phyloP scores from a whole-genome alignment of 2,329 filamentous ascomycete genomes.

The Xenosphaeropsis pyriputrescens region DNA sequence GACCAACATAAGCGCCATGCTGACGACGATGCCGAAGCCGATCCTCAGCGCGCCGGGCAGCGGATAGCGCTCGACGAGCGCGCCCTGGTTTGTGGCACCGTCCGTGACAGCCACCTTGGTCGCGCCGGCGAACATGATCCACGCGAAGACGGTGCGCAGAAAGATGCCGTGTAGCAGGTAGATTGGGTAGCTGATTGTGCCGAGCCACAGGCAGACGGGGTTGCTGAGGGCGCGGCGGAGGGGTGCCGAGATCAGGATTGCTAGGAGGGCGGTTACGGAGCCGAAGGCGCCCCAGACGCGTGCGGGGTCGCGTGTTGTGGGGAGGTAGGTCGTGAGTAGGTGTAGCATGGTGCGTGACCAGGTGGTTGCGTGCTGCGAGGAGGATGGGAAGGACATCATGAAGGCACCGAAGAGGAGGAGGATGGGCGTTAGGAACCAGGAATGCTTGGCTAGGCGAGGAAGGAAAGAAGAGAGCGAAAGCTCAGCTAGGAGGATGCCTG shows the following conservation, averaged over 20 bases:
- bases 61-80: too few relatives aligned
- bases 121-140: slow-evolving; percentile 32
- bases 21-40: too few relatives aligned
- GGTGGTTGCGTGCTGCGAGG: not conserved
- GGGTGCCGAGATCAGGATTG: slow-evolving; percentile 1
- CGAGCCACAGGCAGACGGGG: slow-evolving; percentile 42
- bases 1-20: too few relatives aligned
- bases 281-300: slow-evolving; percentile 1
- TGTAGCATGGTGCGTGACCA: slow-evolving; percentile 16
- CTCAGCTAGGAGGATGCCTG: slow-evolving; percentile 1
- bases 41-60: too few relatives aligned
- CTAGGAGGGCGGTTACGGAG: slow-evolving; percentile 2
- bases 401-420: slow-evolving; percentile 33
- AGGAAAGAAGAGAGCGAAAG: not conserved
- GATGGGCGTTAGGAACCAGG: slow-evolving; percentile 7
- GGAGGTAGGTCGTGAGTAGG: not conserved
- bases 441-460: not conserved
- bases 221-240: slow-evolving; percentile 25
- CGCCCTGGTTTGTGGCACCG: too few relatives aligned
- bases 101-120: too few relatives aligned
- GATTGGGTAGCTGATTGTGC: slow-evolving; percentile 44
- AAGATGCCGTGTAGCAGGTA: slow-evolving; percentile 52
- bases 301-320: slow-evolving; percentile 24
- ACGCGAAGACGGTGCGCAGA: slow-evolving; percentile 39
- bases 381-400: slow-evolving; percentile 34